Evolutionary conservation across 2,329 filamentous ascomycete genomes (phyloP).

Genomic region (Colletotrichum liriopes): DNA sequence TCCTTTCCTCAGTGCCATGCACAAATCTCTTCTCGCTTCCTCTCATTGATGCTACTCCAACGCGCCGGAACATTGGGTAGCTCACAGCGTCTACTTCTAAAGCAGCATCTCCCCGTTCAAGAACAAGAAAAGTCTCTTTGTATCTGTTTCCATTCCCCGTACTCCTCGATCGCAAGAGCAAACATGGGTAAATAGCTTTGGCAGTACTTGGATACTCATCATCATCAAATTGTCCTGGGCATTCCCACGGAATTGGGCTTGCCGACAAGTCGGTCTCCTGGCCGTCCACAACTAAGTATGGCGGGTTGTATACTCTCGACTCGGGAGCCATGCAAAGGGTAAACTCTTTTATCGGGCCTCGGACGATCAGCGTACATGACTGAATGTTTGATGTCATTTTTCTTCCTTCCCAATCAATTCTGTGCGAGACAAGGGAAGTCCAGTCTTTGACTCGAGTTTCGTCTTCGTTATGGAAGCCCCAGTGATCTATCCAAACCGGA

Average conservation of each 20-base stretch:
- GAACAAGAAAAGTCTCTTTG: conserved; percentile 7
- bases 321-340: neutral
- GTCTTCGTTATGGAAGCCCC: neutral
- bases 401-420: conserved; percentile 18
- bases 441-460: neutral
- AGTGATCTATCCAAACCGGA: neutral
- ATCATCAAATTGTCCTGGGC: conserved; percentile 15
- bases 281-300: neutral
- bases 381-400: conserved; percentile 10
- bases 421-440: neutral
- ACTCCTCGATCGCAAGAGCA: neutral
- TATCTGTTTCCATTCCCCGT: neutral
- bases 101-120: neutral
- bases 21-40: neutral
- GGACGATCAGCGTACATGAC: neutral
- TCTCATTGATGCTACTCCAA: neutral
- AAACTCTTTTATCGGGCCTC: neutral
- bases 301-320: neutral
- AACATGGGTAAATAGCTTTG: neutral
- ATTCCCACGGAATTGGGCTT: neutral
- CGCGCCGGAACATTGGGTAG: neutral
- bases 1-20: neutral
- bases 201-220: neutral
- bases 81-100: neutral
- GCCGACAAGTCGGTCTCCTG: neutral